A percentile compares a stretch with the other conserved stretches of the same genome.
Evolutionary conservation across 2,329 filamentous ascomycete species (phyloP).

Genomic region (Fusarium annulatum): DNA sequence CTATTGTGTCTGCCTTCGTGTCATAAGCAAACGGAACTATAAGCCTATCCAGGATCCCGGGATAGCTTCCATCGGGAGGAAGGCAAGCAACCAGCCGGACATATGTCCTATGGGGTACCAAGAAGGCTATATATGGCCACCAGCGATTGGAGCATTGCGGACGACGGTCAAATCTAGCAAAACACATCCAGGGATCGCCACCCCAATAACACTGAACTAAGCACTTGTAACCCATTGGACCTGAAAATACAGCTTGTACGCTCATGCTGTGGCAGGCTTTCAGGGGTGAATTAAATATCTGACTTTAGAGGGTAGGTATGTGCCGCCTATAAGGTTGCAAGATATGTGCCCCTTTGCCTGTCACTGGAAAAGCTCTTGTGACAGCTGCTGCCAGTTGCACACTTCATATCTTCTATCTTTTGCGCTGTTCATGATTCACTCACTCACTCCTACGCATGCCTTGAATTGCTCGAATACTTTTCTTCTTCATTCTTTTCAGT

Average conservation of each 20-base stretch:
- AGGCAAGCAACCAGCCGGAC: conserved; percentile 1
- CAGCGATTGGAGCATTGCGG: conserved; percentile 12
- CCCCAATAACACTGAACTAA: neutral
- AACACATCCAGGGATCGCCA: neutral
- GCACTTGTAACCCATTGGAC: conserved; percentile 24
- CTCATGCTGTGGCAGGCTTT: conserved; percentile 34
- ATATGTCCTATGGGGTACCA: conserved; percentile 1
- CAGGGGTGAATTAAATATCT: conserved; percentile 2
- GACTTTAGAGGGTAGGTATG: neutral
- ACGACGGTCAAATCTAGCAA: neutral
- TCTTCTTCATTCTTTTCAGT: conserved; percentile 1
- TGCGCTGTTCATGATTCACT: conserved; percentile 17
- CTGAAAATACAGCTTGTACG: conserved; percentile 28
- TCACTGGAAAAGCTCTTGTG: conserved; percentile 32
- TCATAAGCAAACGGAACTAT: conserved; percentile 8
- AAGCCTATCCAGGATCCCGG: neutral
- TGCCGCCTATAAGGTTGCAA: conserved; percentile 24
- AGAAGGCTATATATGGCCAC: conserved; percentile 10
- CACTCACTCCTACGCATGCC: conserved; percentile 1
- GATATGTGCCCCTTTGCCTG: conserved; percentile 16
- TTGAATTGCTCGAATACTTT: neutral
- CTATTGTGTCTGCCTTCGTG: neutral
- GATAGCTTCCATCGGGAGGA: neutral
- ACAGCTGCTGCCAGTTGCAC: conserved; percentile 39
- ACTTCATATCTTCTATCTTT: conserved; percentile 10